phyloP scores from a whole-genome alignment of 768 basidiomycete species.

The Russula earlei region DNA sequence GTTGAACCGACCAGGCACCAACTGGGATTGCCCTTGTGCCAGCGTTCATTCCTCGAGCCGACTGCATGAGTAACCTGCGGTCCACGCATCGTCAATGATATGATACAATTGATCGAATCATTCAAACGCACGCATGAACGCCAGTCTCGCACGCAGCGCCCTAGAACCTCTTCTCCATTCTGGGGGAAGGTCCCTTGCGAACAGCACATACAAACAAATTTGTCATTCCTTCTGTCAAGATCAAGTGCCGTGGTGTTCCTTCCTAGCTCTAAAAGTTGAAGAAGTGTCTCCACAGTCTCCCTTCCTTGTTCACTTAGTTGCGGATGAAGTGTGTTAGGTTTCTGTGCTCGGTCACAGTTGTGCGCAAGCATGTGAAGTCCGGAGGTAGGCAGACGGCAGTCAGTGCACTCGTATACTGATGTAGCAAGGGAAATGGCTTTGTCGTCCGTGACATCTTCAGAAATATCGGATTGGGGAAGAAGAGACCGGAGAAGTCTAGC shows the following conservation, averaged over 20 bases:
- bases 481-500: slow-evolving; percentile 1
- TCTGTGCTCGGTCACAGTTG: neutral
- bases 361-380: slow-evolving; percentile 10
- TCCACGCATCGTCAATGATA: neutral
- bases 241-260: slow-evolving; percentile 1
- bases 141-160: slow-evolving; percentile 8
- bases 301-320: neutral
- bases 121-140: slow-evolving; percentile 10
- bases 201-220: slow-evolving; percentile 1
- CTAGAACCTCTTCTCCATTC: neutral
- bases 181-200: neutral
- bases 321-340: neutral
- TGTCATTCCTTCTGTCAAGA: slow-evolving; percentile 10
- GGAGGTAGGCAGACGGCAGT: neutral
- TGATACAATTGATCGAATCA: neutral
- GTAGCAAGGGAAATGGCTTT: slow-evolving; percentile 2
- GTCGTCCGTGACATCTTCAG: neutral
- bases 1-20: neutral
- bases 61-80: neutral
- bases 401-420: slow-evolving; percentile 2
- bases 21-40: neutral
- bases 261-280: neutral
- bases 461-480: neutral
- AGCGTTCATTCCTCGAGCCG: neutral
- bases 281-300: neutral